Evolutionary conservation across 257 asterid species (phyloP).

Genomic region (Thymus mandschuricus): DNA sequence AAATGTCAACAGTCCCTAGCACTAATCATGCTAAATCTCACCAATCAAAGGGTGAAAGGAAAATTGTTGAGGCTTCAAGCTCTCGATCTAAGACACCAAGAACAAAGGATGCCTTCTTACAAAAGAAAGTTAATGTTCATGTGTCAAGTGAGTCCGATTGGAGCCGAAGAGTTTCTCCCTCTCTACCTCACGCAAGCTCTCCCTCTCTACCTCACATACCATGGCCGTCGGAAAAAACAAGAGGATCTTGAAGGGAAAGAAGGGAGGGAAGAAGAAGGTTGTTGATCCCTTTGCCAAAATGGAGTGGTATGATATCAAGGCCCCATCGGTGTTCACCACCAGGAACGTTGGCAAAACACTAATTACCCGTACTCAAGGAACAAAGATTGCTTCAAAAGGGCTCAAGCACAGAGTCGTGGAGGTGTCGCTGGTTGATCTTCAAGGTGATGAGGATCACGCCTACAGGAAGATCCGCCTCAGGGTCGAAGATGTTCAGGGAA

Average conservation of each 20-base stretch:
- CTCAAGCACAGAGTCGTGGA: constrained; percentile 89
- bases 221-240: constrained; percentile 53
- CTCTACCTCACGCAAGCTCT: too few species aligned
- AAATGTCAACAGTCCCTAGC: too few species aligned
- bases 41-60: too few species aligned
- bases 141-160: too few species aligned
- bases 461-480: constrained; percentile 89
- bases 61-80: too few species aligned
- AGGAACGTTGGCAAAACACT: constrained; percentile 64
- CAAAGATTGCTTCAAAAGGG: constrained; percentile 95
- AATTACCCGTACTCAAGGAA: constrained; percentile 73
- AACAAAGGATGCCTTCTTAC: too few species aligned
- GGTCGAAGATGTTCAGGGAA: constrained; percentile 87
- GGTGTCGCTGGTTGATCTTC: constrained; percentile 87
- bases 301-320: constrained; percentile 75
- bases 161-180: too few species aligned
- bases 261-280: constrained; percentile 70
- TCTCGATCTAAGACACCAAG: too few species aligned
- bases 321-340: constrained; percentile 55
- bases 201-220: too few species aligned
- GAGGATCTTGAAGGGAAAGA: constrained; percentile 76
- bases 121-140: too few species aligned
- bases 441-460: constrained; percentile 77
- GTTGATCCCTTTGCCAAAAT: constrained; percentile 65
- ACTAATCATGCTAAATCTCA: too few species aligned